Percentiles rank a stretch among this genome's conserved stretches.
Evolutionary conservation across 202 grass and related monocot genomes (phyloP).

Genomic region (Elaeis oleifera): DNA sequence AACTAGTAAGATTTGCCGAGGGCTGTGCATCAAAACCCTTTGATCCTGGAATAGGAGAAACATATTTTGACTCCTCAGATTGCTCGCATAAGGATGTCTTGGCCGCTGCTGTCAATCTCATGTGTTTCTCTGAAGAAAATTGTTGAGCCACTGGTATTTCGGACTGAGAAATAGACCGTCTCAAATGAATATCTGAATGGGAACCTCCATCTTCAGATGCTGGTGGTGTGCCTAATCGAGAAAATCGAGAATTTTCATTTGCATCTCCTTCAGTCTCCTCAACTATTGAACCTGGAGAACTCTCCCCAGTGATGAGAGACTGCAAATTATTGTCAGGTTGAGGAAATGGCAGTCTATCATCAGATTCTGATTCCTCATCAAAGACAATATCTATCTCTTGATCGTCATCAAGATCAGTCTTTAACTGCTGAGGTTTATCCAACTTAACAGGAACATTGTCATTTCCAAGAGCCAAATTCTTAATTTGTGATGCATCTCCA

Average conservation of each 20-base stretch:
- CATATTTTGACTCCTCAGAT: constrained; percentile 33
- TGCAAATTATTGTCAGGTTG: constrained; percentile 79
- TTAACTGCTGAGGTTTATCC: constrained; percentile 44
- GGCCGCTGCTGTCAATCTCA: constrained; percentile 20
- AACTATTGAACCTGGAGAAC: constrained; percentile 58
- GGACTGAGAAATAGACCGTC: neutral
- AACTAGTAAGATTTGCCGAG: constrained; percentile 9
- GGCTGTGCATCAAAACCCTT: constrained; percentile 9
- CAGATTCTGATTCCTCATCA: constrained; percentile 85
- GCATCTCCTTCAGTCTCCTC: constrained; percentile 46
- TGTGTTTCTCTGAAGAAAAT: constrained; percentile 29
- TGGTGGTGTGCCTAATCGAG: constrained; percentile 18
- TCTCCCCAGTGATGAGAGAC: constrained; percentile 71
- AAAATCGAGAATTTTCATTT: constrained; percentile 41
- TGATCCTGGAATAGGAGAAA: constrained; percentile 23
- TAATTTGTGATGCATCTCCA: constrained; percentile 51
- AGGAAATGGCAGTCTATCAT: constrained; percentile 86
- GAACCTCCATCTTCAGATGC: constrained; percentile 26
- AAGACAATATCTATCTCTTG: constrained; percentile 91
- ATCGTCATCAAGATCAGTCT: constrained; percentile 75
- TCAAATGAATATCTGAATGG: constrained; percentile 23
- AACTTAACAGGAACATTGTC: constrained; percentile 41
- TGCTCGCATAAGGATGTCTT: constrained; percentile 39
- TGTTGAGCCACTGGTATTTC: constrained; percentile 28
- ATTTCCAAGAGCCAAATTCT: constrained; percentile 42